Evolutionary conservation across 305 asterid genomes (phyloP).

Genomic region (Solanum hybrid): DNA sequence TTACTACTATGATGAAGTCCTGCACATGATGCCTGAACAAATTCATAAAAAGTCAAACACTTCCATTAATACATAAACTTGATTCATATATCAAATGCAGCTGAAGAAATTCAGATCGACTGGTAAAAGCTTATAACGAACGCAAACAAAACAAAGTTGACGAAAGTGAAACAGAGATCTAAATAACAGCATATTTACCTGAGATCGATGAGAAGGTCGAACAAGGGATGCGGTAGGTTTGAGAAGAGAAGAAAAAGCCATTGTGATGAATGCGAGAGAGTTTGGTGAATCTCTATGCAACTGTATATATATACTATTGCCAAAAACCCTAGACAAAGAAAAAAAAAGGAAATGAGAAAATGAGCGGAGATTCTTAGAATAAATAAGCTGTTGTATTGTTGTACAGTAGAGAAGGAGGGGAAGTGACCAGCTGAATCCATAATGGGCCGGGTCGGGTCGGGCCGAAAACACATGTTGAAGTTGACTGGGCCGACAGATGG

Average conservation of each 20-base stretch:
- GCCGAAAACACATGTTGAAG: not conserved
- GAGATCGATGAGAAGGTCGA: constrained; percentile 4
- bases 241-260: constrained; percentile 13
- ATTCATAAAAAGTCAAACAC: not conserved
- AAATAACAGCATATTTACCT: constrained; percentile 1
- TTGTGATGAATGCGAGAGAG: not conserved
- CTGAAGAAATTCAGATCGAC: not conserved
- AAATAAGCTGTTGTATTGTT: not conserved
- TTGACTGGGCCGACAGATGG: not conserved
- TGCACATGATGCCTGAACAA: not conserved
- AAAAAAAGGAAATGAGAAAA: not conserved
- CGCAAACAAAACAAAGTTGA: not conserved
- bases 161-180: not conserved
- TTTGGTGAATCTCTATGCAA: not conserved
- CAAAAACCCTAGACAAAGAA: not conserved
- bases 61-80: not conserved
- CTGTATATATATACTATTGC: not conserved
- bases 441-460: not conserved
- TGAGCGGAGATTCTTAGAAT: not conserved
- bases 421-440: not conserved
- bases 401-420: not conserved
- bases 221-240: constrained; percentile 6
- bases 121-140: not conserved
- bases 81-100: not conserved
- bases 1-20: not conserved